Evolutionary conservation across 768 basidiomycete species (phyloP).

Genomic region (Podaxis sp.): DNA sequence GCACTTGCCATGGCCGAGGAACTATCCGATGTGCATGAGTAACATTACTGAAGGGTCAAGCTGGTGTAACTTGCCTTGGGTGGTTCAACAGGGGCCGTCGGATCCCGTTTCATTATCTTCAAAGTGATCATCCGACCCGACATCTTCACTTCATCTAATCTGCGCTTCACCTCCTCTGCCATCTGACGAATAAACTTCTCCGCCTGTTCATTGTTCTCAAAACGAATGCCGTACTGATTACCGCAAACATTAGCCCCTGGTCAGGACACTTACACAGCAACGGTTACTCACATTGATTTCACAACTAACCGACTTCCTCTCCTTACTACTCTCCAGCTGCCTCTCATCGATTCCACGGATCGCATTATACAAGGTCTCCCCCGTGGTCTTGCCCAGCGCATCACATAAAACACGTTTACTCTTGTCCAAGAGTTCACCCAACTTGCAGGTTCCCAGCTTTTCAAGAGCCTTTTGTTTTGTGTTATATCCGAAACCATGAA

Average conservation of each 20-base stretch:
- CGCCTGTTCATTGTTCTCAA: slow-evolving; percentile 77
- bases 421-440: slow-evolving; percentile 65
- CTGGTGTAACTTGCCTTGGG: slow-evolving; percentile 62
- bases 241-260: not conserved
- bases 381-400: slow-evolving; percentile 73
- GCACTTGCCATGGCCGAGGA: slow-evolving; percentile 88
- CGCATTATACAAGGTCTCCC: slow-evolving; percentile 82
- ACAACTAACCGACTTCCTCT: slow-evolving; percentile 87
- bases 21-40: slow-evolving; percentile 38
- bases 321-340: slow-evolving; percentile 77
- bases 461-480: slow-evolving; percentile 74
- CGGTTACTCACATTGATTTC: slow-evolving; percentile 80
- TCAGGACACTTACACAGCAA: not conserved
- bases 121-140: slow-evolving; percentile 74
- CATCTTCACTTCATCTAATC: slow-evolving; percentile 66
- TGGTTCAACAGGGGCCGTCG: slow-evolving; percentile 80
- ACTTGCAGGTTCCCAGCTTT: slow-evolving; percentile 65
- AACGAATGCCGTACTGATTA: slow-evolving; percentile 89
- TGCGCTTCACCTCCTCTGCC: slow-evolving; percentile 68
- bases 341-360: slow-evolving; percentile 81
- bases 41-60: not conserved
- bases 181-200: slow-evolving; percentile 75
- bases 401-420: slow-evolving; percentile 64
- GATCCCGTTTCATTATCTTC: slow-evolving; percentile 86
- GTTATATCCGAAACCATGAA: slow-evolving; percentile 85